These are phyloP conservation scores for Magnaporthiopsis rhizophila DNA, from an alignment of 2,329 filamentous ascomycete genomes.

Conservation along the genomic window DNA sequence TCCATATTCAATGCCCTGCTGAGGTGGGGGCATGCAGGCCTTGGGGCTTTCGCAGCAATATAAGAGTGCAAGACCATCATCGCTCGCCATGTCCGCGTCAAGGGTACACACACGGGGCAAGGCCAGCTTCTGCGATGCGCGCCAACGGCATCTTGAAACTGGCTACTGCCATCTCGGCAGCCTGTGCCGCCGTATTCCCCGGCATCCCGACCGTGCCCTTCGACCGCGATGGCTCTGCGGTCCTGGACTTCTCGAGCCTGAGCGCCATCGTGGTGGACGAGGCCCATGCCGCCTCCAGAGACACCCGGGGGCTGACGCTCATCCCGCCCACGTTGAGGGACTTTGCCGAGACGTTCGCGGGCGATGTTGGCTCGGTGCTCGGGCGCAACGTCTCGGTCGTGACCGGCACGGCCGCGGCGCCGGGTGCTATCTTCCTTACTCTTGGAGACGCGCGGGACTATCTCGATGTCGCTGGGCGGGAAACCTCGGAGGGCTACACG, in stretches of 20 bases:
- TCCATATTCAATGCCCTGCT: background rate
- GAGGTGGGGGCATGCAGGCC: background rate
- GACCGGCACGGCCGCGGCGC: slow-evolving; percentile 11
- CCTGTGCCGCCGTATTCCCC: background rate
- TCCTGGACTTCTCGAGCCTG: slow-evolving; percentile 21
- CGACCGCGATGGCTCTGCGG: background rate
- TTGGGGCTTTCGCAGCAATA: background rate
- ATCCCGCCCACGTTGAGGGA: slow-evolving; percentile 41
- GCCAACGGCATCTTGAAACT: slow-evolving; percentile 1
- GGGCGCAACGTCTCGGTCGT: slow-evolving; percentile 21
- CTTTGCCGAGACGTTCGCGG: slow-evolving; percentile 38
- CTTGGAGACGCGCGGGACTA: slow-evolving; percentile 31
- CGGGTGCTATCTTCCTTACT: slow-evolving; percentile 35
- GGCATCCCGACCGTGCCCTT: slow-evolving; percentile 11
- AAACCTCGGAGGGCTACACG: slow-evolving; percentile 41
- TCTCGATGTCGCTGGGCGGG: slow-evolving; percentile 34
- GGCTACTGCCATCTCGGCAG: background rate
- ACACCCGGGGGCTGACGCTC: slow-evolving; percentile 38
- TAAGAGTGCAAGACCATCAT: background rate
- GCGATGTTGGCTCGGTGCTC: slow-evolving; percentile 13
- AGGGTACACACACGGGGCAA: background rate
- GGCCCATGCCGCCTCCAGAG: slow-evolving; percentile 28
- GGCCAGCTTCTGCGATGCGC: slow-evolving; percentile 3
- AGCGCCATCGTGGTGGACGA: slow-evolving; percentile 35
- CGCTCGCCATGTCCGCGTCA: background rate